These are phyloP conservation scores for Gyrodon lividus DNA, from an alignment of 768 basidiomycete genomes.

Conservation along the genomic window DNA sequence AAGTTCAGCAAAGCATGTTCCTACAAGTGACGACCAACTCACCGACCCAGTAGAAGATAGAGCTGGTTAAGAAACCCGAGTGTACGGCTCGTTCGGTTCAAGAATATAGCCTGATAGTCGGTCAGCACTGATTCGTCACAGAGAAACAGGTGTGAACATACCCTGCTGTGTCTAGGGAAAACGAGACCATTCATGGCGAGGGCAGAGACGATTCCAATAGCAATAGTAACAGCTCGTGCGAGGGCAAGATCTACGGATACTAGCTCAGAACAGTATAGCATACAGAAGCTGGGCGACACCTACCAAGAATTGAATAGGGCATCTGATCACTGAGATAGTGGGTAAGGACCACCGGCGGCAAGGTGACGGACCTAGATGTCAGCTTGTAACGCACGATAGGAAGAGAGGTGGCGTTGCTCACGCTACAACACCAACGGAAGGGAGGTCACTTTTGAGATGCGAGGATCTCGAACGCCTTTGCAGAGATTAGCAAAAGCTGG, in stretches of 20 bases:
- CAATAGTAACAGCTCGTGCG: constrained; percentile 41
- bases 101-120: constrained; percentile 38
- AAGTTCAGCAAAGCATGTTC: not conserved
- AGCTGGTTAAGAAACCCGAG: constrained; percentile 41
- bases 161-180: constrained; percentile 48
- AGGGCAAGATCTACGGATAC: constrained; percentile 36
- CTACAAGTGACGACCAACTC: constrained; percentile 9
- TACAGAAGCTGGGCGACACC: constrained; percentile 4
- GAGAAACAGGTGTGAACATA: constrained; percentile 17
- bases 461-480: constrained; percentile 43
- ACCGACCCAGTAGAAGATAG: constrained; percentile 46
- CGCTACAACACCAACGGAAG: constrained; percentile 45
- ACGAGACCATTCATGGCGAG: constrained; percentile 43
- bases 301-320: constrained; percentile 30
- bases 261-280: not conserved
- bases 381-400: not conserved
- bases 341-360: constrained; percentile 42
- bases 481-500: not conserved
- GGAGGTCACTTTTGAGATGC: constrained; percentile 37
- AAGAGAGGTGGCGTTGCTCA: constrained; percentile 20
- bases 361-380: constrained; percentile 37
- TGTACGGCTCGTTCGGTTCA: constrained; percentile 38
- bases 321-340: constrained; percentile 29
- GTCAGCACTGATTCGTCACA: not conserved
- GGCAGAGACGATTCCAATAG: constrained; percentile 44